phyloP scores from a whole-genome alignment of 2,329 filamentous ascomycete genomes.

The Juglanconis oblonga region DNA sequence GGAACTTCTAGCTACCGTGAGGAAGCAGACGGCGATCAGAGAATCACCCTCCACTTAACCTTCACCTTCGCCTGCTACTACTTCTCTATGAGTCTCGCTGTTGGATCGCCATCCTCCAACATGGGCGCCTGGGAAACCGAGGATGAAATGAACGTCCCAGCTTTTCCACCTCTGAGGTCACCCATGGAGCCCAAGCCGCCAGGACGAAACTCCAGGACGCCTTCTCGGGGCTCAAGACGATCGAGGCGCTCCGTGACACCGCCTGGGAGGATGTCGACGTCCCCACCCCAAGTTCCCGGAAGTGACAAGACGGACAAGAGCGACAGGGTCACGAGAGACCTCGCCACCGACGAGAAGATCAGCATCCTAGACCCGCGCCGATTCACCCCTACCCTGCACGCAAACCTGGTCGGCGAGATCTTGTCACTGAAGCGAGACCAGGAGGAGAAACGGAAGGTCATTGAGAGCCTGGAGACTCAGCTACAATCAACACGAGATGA shows the following conservation, averaged over 20 bases:
- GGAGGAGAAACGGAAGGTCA: conserved; percentile 82
- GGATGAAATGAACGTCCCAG: conserved; percentile 56
- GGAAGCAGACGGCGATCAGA: background rate
- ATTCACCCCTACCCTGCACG: conserved; percentile 93
- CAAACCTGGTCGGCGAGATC: conserved; percentile 92
- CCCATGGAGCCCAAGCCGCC: conserved; percentile 55
- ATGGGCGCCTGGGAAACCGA: conserved; percentile 63
- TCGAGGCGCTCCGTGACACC: conserved; percentile 69
- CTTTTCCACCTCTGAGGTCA: conserved; percentile 62
- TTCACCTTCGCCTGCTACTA: no score
- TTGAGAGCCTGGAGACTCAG: conserved; percentile 77
- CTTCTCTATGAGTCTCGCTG: background rate
- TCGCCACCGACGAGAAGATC: conserved; percentile 64
- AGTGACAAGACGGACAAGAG: conserved; percentile 41
- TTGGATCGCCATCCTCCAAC: conserved; percentile 18
- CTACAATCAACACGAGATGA: conserved; percentile 71
- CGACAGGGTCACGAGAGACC: conserved; percentile 56
- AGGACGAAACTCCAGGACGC: conserved; percentile 60
- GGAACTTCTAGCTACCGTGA: background rate
- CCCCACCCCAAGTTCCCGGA: conserved; percentile 50
- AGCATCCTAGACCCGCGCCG: conserved; percentile 81
- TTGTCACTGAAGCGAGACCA: conserved; percentile 81
- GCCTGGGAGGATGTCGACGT: conserved; percentile 52
- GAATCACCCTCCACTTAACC: no score
- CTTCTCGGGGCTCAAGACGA: conserved; percentile 59